phyloP scores from a whole-genome alignment of 2,329 filamentous ascomycete species.

The Calonectria pauciramosa region DNA sequence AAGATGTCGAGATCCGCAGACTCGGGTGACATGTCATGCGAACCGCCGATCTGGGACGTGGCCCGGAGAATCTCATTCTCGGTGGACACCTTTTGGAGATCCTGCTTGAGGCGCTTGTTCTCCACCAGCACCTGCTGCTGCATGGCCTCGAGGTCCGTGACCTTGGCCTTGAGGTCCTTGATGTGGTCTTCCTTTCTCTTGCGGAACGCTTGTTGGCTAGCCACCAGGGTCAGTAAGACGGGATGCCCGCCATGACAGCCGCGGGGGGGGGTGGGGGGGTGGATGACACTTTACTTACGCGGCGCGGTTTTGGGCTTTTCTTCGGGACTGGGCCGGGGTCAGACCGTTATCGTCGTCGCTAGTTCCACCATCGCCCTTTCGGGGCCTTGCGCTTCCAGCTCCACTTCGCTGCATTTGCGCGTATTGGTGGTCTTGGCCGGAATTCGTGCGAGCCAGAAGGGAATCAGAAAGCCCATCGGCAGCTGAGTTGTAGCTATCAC shows the following conservation, averaged over 20 bases:
- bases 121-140: constrained; percentile 81
- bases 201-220: constrained; percentile 92
- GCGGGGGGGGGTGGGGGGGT: neutral
- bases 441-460: constrained; percentile 55
- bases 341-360: constrained; percentile 70
- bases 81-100: constrained; percentile 85
- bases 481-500: neutral
- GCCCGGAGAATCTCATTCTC: constrained; percentile 95
- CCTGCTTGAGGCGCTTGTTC: constrained; percentile 87
- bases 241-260: neutral
- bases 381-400: constrained; percentile 30
- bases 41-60: constrained; percentile 68
- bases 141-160: constrained; percentile 81
- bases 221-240: constrained; percentile 25
- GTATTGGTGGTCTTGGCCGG: constrained; percentile 40
- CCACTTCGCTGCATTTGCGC: constrained; percentile 42
- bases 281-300: constrained; percentile 68
- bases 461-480: constrained; percentile 47
- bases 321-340: constrained; percentile 69
- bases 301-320: constrained; percentile 73
- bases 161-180: constrained; percentile 90
- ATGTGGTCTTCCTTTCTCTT: constrained; percentile 96
- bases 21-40: constrained; percentile 79
- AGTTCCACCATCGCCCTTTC: constrained; percentile 53
- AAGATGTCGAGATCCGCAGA: constrained; percentile 60